Evolutionary conservation across 129 eudicot species (phyloP).

Genomic region (Helichrysum umbraculigerum): DNA sequence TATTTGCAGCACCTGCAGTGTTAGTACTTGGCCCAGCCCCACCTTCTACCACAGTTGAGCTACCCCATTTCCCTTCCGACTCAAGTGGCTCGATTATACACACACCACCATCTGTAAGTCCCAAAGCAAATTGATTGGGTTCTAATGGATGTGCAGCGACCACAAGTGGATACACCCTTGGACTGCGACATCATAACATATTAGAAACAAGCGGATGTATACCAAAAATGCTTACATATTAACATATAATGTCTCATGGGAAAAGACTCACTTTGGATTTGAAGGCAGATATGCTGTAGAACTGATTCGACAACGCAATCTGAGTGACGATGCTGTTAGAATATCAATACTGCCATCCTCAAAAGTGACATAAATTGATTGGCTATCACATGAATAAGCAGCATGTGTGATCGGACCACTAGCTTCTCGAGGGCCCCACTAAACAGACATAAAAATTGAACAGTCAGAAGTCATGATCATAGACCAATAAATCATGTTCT

Average conservation of each 20-base stretch:
- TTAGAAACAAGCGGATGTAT: background rate
- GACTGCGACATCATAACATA: conserved; percentile 36
- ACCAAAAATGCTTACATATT: background rate
- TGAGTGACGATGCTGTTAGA: conserved; percentile 65
- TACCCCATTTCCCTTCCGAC: conserved; percentile 87
- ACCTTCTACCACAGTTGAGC: conserved; percentile 51
- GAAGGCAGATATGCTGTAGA: conserved; percentile 62
- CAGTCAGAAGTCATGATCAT: background rate
- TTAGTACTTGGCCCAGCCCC: conserved; percentile 61
- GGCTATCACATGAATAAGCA: conserved; percentile 85
- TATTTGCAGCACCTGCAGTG: conserved; percentile 40
- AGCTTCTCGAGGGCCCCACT: conserved; percentile 88
- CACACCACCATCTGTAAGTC: conserved; percentile 82
- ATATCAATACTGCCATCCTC: conserved; percentile 83
- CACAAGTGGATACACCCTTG: conserved; percentile 69
- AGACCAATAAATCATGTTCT: background rate
- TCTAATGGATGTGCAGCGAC: conserved; percentile 86
- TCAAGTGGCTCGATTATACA: conserved; percentile 76
- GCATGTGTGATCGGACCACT: conserved; percentile 83
- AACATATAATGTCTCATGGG: conserved; percentile 6
- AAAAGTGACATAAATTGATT: conserved; percentile 63
- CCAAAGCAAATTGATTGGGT: conserved; percentile 77
- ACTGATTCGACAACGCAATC: conserved; percentile 68
- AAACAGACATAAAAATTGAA: background rate
- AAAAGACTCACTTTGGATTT: conserved; percentile 56